Percentiles rank a stretch among this genome's conserved stretches.
phyloP scores from a whole-genome alignment of 352 stramenopile genomes.

The Phytopythium helicoides region DNA sequence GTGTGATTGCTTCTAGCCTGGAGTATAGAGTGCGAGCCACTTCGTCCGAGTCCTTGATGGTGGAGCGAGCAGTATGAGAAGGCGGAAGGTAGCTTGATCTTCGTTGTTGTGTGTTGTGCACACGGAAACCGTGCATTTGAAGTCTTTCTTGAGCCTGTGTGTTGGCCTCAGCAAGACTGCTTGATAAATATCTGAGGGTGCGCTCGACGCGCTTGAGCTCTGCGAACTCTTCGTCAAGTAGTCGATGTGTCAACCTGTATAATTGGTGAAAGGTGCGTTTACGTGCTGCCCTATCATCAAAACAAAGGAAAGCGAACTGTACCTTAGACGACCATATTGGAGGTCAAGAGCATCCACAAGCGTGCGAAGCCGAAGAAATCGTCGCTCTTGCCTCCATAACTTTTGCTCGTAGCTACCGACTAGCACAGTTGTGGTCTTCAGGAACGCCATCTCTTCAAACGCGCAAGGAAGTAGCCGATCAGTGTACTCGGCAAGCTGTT shows the following conservation, averaged over 20 bases:
- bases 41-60: constrained; percentile 4
- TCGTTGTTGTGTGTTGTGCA: constrained; percentile 1
- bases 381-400: constrained; percentile 39
- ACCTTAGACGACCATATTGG: constrained; percentile 37
- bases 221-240: constrained; percentile 29
- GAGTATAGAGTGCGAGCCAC: constrained; percentile 1
- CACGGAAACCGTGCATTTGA: constrained; percentile 3
- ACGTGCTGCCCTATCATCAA: too few relatives aligned
- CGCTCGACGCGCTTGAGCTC: constrained; percentile 18
- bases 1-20: constrained; percentile 6
- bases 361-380: constrained; percentile 26
- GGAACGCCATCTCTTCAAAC: constrained; percentile 35
- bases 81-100: neutral
- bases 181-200: constrained; percentile 14
- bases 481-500: constrained; percentile 21
- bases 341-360: constrained; percentile 33
- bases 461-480: constrained; percentile 11
- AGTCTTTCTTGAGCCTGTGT: constrained; percentile 10
- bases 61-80: neutral
- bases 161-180: constrained; percentile 6
- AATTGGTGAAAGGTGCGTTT: neutral
- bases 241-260: constrained; percentile 23
- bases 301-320: neutral
- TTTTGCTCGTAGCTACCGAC: constrained; percentile 48
- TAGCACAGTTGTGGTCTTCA: constrained; percentile 34